Conservation (phyloP, 129 eudicot genomes). For the Tagetes patula region DNA sequence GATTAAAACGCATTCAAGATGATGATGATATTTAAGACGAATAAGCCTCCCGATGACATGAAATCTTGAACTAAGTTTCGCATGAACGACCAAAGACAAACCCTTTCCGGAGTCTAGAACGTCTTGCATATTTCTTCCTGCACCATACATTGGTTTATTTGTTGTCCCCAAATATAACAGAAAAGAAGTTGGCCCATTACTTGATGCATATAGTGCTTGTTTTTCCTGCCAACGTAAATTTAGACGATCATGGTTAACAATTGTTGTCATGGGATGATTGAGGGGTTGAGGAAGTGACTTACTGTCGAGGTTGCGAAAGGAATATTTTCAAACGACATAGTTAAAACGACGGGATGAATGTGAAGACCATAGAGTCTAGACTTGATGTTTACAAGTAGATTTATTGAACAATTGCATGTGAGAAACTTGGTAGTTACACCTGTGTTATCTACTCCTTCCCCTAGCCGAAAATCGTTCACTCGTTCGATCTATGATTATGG, state of each 20-base stretch:
- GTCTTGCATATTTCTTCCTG: constrained; percentile 83
- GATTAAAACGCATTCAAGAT: constrained; percentile 46
- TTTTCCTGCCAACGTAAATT: constrained; percentile 35
- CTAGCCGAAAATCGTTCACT: constrained; percentile 50
- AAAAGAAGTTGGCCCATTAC: constrained; percentile 41
- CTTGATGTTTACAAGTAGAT: constrained; percentile 54
- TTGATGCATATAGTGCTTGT: constrained; percentile 46
- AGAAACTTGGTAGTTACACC: constrained; percentile 72
- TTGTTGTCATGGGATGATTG: background rate
- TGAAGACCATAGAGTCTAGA: constrained; percentile 73
- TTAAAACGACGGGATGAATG: constrained; percentile 50
- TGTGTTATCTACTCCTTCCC: constrained; percentile 71
- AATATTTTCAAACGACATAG: constrained; percentile 47
- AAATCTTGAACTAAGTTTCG: constrained; percentile 49
- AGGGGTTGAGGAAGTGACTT: constrained; percentile 14
- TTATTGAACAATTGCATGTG: constrained; percentile 49
- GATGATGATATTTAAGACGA: constrained; percentile 51
- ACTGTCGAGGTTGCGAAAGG: constrained; percentile 61
- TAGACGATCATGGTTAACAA: constrained; percentile 1
- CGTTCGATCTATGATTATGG: constrained; percentile 37
- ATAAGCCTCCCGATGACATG: constrained; percentile 57
- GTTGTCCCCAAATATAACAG: constrained; percentile 48
- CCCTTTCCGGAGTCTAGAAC: constrained; percentile 61
- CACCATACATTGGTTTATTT: constrained; percentile 83
- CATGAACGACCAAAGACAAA: constrained; percentile 42